These are phyloP conservation scores for Fusarium musae DNA, from an alignment of 2,329 filamentous ascomycete genomes.

Conservation along the genomic window DNA sequence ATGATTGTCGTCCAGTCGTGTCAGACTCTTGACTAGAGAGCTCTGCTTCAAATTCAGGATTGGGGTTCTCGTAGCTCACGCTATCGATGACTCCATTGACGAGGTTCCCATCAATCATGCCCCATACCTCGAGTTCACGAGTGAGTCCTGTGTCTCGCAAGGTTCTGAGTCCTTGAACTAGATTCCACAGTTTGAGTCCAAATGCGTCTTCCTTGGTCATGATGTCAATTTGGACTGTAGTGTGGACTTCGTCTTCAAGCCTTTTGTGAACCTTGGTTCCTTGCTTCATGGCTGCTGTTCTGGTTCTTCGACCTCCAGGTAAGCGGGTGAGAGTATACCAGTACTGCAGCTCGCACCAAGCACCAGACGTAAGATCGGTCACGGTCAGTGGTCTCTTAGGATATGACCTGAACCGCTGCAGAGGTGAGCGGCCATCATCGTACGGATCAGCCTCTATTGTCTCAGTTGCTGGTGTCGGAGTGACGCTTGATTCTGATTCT, in stretches of 20 bases:
- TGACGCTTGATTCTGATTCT: slow-evolving; percentile 25
- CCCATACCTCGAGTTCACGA: slow-evolving; percentile 86
- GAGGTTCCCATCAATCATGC: slow-evolving; percentile 80
- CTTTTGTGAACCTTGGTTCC: slow-evolving; percentile 83
- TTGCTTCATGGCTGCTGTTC: slow-evolving; percentile 84
- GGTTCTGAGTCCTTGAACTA: slow-evolving; percentile 84
- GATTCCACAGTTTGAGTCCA: slow-evolving; percentile 88
- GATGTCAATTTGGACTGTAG: slow-evolving; percentile 77
- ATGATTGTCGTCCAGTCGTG: slow-evolving; percentile 48
- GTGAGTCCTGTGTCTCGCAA: slow-evolving; percentile 77
- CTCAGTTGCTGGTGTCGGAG: slow-evolving; percentile 11
- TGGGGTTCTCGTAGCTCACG: slow-evolving; percentile 80
- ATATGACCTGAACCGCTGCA: slow-evolving; percentile 81
- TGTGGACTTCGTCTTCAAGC: slow-evolving; percentile 87
- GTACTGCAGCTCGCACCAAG: slow-evolving; percentile 97
- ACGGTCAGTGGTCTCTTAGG: slow-evolving; percentile 86
- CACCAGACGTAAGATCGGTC: slow-evolving; percentile 85
- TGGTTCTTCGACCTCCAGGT: slow-evolving; percentile 76
- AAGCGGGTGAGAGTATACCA: slow-evolving; percentile 84
- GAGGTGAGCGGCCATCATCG: slow-evolving; percentile 62
- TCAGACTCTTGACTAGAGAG: slow-evolving; percentile 53
- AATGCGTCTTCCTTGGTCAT: slow-evolving; percentile 82
- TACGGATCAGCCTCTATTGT: slow-evolving; percentile 18
- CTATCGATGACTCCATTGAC: slow-evolving; percentile 93
- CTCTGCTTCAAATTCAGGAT: slow-evolving; percentile 74